phyloP scores from a whole-genome alignment of 345 rosid species.

The Citrus glauca region DNA sequence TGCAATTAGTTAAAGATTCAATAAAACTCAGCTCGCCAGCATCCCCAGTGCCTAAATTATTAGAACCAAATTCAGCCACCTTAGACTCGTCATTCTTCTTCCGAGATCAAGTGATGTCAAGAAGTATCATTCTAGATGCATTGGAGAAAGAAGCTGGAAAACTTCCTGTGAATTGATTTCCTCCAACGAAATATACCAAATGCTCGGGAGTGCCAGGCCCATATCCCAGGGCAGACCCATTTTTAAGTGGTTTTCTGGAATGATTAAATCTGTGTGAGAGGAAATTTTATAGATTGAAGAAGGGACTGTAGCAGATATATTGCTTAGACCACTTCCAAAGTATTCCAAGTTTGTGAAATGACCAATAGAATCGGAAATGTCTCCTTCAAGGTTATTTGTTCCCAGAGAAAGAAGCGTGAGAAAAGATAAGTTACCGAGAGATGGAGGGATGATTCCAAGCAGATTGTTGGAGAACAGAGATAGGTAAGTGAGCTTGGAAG shows the following conservation, averaged over 20 bases:
- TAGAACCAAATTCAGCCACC: constrained; percentile 8
- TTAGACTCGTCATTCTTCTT: constrained; percentile 1
- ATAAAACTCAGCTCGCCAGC: constrained; percentile 13
- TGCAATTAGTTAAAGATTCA: constrained; percentile 19
- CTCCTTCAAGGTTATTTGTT: constrained; percentile 5
- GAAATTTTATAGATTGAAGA: constrained; percentile 11
- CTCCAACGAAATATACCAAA: not conserved
- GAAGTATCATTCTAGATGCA: constrained; percentile 12
- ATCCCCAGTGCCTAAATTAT: constrained; percentile 15
- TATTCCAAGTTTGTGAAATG: not conserved
- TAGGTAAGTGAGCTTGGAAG: not conserved
- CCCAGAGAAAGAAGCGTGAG: not conserved
- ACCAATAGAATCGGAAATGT: constrained; percentile 4
- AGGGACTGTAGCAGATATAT: not conserved
- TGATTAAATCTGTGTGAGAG: not conserved
- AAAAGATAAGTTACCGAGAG: not conserved
- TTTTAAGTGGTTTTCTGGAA: not conserved
- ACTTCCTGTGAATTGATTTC: constrained; percentile 21
- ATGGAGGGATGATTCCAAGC: too few relatives aligned
- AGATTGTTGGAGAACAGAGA: too few relatives aligned
- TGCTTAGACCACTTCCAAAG: not conserved
- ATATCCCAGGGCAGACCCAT: constrained; percentile 12
- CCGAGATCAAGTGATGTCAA: constrained; percentile 12
- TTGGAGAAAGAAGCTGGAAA: constrained; percentile 29
- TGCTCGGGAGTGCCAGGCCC: constrained; percentile 16